Evolutionary conservation across 2,329 filamentous ascomycete genomes (phyloP).

Genomic region (Arthrobotrys sphaeroides): DNA sequence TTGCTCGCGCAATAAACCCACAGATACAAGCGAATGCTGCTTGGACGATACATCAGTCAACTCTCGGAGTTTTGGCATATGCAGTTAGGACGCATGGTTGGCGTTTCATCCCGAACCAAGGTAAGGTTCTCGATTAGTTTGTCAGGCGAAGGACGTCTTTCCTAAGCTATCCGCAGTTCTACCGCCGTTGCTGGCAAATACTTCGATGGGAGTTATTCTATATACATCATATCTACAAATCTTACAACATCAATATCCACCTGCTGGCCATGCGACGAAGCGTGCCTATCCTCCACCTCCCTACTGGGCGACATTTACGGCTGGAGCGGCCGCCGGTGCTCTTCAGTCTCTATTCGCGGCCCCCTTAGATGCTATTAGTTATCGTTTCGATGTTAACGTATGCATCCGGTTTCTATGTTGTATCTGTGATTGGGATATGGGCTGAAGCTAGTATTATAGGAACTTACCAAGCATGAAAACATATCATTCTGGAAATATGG

Average conservation of each 20-base stretch:
- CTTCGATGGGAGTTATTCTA: constrained; percentile 76
- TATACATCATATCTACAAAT: constrained; percentile 80
- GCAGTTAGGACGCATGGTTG: constrained; percentile 76
- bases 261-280: constrained; percentile 69
- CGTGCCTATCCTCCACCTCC: constrained; percentile 76
- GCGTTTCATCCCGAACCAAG: constrained; percentile 76
- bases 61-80: constrained; percentile 74
- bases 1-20: constrained; percentile 67
- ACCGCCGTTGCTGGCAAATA: constrained; percentile 77
- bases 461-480: constrained; percentile 60
- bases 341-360: constrained; percentile 77
- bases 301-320: constrained; percentile 72
- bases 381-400: constrained; percentile 72
- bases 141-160: background rate
- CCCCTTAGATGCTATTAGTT: constrained; percentile 78
- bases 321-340: constrained; percentile 74
- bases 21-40: constrained; percentile 62
- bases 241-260: constrained; percentile 73
- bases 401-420: constrained; percentile 59
- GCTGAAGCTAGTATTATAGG: constrained; percentile 15
- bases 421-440: background rate
- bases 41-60: constrained; percentile 72
- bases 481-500: constrained; percentile 79
- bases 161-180: constrained; percentile 65
- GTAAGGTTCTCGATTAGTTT: constrained; percentile 26